Evolutionary conservation across 2,329 filamentous ascomycete genomes (phyloP).

Genomic region (Xylariaceae sp.): DNA sequence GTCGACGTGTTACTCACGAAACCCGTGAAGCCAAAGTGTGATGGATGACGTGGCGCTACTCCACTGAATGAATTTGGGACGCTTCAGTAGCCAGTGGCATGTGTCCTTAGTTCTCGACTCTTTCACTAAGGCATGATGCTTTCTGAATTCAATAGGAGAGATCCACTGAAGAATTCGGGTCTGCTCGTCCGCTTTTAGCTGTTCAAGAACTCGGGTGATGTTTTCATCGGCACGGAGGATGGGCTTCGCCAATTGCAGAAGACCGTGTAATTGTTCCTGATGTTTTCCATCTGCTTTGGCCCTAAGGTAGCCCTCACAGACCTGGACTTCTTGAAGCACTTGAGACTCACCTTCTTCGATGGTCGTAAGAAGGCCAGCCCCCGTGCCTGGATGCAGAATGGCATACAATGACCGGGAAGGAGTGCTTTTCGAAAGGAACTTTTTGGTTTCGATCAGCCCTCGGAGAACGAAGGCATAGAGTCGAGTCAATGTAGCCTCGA

Average conservation of each 20-base stretch:
- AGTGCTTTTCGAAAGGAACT: neutral
- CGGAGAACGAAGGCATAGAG: slow-evolving; percentile 8
- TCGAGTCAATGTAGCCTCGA: slow-evolving; percentile 7
- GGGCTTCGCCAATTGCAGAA: slow-evolving; percentile 2
- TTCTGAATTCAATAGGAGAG: slow-evolving; percentile 6
- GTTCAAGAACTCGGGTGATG: slow-evolving; percentile 3
- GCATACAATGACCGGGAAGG: neutral
- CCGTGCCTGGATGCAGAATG: neutral
- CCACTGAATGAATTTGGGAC: slow-evolving; percentile 9
- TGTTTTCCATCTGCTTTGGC: neutral
- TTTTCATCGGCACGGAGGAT: slow-evolving; percentile 5
- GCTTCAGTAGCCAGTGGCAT: slow-evolving; percentile 10
- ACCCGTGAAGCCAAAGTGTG: slow-evolving; percentile 12
- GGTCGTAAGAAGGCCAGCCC: neutral
- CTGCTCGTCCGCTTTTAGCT: neutral
- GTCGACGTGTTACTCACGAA: slow-evolving; percentile 2
- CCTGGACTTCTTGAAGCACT: slow-evolving; percentile 1
- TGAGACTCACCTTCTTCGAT: neutral
- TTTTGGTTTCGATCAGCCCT: slow-evolving; percentile 1
- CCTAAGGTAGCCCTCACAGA: slow-evolving; percentile 1
- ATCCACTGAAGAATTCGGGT: slow-evolving; percentile 1
- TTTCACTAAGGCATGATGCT: slow-evolving; percentile 4
- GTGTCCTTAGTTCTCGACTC: slow-evolving; percentile 7
- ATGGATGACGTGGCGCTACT: slow-evolving; percentile 4
- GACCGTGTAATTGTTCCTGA: slow-evolving; percentile 1